Evolutionary conservation across 1,284 basidiomycete genomes (phyloP).

Genomic region (Calocybe gambosa): DNA sequence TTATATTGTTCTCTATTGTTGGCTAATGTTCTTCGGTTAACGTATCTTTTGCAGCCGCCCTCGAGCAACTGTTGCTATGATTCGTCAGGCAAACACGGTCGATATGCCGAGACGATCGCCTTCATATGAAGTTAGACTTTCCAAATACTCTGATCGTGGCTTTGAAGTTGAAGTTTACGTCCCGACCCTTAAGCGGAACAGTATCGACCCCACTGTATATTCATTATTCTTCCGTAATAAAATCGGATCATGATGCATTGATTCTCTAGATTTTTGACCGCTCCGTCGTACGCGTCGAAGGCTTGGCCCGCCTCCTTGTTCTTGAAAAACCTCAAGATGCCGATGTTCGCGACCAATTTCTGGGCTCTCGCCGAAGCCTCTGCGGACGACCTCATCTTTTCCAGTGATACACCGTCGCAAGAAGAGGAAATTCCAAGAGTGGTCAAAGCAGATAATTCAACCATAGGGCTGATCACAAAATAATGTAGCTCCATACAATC

Average conservation of each 20-base stretch:
- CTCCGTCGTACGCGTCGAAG: slow-evolving; percentile 45
- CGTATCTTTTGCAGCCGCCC: slow-evolving; percentile 55
- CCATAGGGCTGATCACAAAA: slow-evolving; percentile 47
- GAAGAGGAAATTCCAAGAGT: slow-evolving; percentile 44
- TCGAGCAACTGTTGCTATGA: slow-evolving; percentile 47
- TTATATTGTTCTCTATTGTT: background rate
- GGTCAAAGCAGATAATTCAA: slow-evolving; percentile 37
- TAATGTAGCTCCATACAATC: slow-evolving; percentile 48
- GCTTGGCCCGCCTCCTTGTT: slow-evolving; percentile 52
- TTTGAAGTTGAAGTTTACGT: slow-evolving; percentile 57
- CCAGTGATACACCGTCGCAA: slow-evolving; percentile 24
- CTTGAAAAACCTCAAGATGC: slow-evolving; percentile 46
- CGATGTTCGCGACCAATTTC: slow-evolving; percentile 37
- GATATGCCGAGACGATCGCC: slow-evolving; percentile 54
- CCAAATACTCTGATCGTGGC: slow-evolving; percentile 46
- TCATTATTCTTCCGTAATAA: too few relatives aligned
- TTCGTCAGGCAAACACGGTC: slow-evolving; percentile 55
- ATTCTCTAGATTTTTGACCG: slow-evolving; percentile 52
- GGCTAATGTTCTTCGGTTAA: slow-evolving; percentile 24
- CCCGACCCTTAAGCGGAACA: slow-evolving; percentile 39
- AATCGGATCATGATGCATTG: too few relatives aligned
- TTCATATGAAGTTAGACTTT: slow-evolving; percentile 55
- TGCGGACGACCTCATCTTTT: slow-evolving; percentile 38
- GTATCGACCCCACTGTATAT: slow-evolving; percentile 51
- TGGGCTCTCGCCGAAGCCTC: slow-evolving; percentile 38